phyloP scores from a whole-genome alignment of 1,284 basidiomycete genomes.

The Trichosporon coremiiforme region DNA sequence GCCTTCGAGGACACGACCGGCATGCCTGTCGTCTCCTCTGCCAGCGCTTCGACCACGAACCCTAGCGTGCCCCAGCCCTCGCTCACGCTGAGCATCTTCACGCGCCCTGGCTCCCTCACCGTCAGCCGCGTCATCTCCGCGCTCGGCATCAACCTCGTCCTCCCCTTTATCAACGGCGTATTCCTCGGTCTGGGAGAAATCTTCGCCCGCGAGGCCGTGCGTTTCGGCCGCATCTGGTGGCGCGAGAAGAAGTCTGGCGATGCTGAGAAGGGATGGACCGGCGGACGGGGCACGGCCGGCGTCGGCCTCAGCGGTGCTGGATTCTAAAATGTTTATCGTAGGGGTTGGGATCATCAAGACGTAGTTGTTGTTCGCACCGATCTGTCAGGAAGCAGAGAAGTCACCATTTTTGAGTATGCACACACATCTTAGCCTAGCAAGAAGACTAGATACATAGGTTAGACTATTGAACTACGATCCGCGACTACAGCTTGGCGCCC shows the following conservation, averaged over 20 bases:
- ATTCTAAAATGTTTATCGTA: constrained; percentile 23
- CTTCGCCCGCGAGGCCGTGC: constrained; percentile 83
- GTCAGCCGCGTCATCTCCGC: constrained; percentile 74
- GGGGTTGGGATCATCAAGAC: neutral
- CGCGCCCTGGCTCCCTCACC: constrained; percentile 75
- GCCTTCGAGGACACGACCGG: constrained; percentile 10
- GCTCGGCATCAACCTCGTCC: constrained; percentile 84
- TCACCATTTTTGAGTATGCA: constrained; percentile 11
- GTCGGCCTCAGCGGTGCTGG: constrained; percentile 46
- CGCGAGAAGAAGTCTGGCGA: constrained; percentile 41
- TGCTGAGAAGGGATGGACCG: constrained; percentile 25
- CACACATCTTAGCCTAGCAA: constrained; percentile 4
- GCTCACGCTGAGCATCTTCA: constrained; percentile 75
- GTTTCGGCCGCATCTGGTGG: constrained; percentile 63
- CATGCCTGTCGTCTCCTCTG: constrained; percentile 15
- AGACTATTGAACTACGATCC: neutral
- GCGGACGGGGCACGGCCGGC: constrained; percentile 33
- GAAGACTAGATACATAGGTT: neutral
- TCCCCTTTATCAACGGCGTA: constrained; percentile 95
- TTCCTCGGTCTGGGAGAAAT: constrained; percentile 99
- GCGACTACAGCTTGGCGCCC: constrained; percentile 2
- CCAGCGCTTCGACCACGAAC: constrained; percentile 38
- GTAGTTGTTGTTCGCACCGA: constrained; percentile 11
- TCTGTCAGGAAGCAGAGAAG: neutral
- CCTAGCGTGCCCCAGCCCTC: constrained; percentile 56